phyloP scores from a whole-genome alignment of 139 green algal genomes.

The Chlamydomonas sp. region DNA sequence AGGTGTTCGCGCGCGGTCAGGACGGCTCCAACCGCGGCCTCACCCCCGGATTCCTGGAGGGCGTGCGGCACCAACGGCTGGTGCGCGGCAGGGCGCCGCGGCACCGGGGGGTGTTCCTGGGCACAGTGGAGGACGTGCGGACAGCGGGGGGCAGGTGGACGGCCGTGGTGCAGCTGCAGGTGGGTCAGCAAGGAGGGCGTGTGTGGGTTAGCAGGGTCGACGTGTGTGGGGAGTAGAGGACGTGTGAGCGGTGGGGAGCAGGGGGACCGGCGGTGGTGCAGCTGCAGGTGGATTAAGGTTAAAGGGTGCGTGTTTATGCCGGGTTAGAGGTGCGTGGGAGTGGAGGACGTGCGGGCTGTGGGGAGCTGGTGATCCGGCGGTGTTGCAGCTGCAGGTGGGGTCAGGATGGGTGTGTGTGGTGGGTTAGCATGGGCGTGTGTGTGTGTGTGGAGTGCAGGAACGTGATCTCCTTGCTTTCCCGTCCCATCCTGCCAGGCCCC shows the following conservation, averaged over 20 bases:
- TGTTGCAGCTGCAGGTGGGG: too few species aligned
- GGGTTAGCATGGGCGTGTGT: too few species aligned
- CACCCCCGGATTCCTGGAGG: slow-evolving; percentile 84
- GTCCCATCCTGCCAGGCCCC: too few species aligned
- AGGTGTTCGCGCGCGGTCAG: slow-evolving; percentile 88
- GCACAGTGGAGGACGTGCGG: slow-evolving; percentile 43
- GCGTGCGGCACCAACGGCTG: slow-evolving; percentile 77
- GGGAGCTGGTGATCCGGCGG: too few species aligned
- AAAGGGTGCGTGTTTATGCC: too few species aligned
- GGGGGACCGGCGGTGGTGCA: too few species aligned
- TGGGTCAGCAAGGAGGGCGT: background rate
- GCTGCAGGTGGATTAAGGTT: too few species aligned
- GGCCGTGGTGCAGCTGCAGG: slow-evolving; percentile 17
- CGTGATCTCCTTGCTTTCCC: too few species aligned
- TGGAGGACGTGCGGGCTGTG: background rate
- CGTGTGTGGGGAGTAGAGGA: background rate
- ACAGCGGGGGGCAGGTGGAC: background rate
- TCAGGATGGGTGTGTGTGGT: too few species aligned
- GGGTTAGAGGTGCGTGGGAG: background rate
- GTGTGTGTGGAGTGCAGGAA: too few species aligned
- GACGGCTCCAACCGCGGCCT: slow-evolving; percentile 75
- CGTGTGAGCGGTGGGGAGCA: too few species aligned
- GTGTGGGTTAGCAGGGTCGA: slow-evolving; percentile 7
- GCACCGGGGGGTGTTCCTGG: slow-evolving; percentile 76
- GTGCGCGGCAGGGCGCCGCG: slow-evolving; percentile 76